Evolutionary conservation across 2,329 filamentous ascomycete genomes (phyloP).

Genomic region (Talaromyces marneffei): DNA sequence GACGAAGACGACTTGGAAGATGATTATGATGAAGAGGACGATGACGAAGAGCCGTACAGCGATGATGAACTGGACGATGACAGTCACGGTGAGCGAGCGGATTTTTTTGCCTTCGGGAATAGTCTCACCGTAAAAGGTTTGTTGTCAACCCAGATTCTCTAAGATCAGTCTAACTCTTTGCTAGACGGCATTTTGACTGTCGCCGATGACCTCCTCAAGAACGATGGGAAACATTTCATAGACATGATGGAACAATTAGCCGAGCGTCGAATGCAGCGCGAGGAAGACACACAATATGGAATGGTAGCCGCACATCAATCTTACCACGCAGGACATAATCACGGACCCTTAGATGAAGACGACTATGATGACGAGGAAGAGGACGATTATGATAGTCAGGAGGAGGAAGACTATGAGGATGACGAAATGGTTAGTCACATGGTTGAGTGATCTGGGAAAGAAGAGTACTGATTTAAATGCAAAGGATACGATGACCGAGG

Average conservation of each 20-base stretch:
- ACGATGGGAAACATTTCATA: conserved; percentile 98
- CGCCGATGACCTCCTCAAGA: conserved; percentile 95
- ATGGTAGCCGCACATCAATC: conserved; percentile 54
- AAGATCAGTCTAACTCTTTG: conserved; percentile 14
- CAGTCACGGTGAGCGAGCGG: conserved; percentile 59
- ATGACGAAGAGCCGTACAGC: conserved; percentile 63
- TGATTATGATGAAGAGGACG: conserved; percentile 54
- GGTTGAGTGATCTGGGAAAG: conserved; percentile 24
- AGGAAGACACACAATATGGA: conserved; percentile 76
- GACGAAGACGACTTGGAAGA: conserved; percentile 44
- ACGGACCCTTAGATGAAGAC: conserved; percentile 69
- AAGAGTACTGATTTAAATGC: conserved; percentile 18
- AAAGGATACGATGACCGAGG: conserved; percentile 92
- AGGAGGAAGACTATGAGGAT: conserved; percentile 60
- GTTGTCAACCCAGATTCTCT: conserved; percentile 23
- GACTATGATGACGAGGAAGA: conserved; percentile 72
- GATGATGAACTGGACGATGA: conserved; percentile 61
- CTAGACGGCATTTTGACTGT: conserved; percentile 92
- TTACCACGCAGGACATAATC: conserved; percentile 66
- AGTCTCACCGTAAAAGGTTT: conserved; percentile 88
- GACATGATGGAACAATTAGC: conserved; percentile 99
- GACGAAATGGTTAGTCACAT: conserved; percentile 53
- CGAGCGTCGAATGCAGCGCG: conserved; percentile 92
- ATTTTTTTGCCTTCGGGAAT: conserved; percentile 97
- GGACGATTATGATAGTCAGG: conserved; percentile 61